Conservation (phyloP, 2,329 filamentous ascomycete genomes). For the Fusarium denticulatum region DNA sequence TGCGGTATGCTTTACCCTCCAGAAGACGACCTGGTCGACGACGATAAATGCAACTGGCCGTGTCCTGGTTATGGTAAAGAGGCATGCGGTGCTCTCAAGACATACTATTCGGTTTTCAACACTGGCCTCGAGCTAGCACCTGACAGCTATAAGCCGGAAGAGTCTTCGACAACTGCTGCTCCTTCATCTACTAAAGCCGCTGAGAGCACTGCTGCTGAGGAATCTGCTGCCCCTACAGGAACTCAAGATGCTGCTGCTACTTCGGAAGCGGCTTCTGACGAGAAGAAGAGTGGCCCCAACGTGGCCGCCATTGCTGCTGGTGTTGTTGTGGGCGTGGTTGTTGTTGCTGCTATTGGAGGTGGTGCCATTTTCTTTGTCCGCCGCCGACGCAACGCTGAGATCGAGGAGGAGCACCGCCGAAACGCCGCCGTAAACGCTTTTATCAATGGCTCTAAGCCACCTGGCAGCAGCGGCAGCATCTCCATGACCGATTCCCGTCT, state of each 20-base stretch:
- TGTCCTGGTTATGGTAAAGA: slow-evolving; percentile 72
- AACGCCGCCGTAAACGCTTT: slow-evolving; percentile 84
- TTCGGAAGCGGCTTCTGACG: background rate
- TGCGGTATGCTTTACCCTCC: background rate
- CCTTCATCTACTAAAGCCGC: slow-evolving; percentile 42
- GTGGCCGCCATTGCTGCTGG: slow-evolving; percentile 88
- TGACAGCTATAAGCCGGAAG: slow-evolving; percentile 14
- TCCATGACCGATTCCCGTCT: slow-evolving; percentile 85
- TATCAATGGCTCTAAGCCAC: slow-evolving; percentile 71
- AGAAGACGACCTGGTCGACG: slow-evolving; percentile 53
- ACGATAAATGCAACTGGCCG: slow-evolving; percentile 68
- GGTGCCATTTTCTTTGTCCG: slow-evolving; percentile 80
- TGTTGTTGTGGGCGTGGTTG: slow-evolving; percentile 85
- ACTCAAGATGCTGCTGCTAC: slow-evolving; percentile 23
- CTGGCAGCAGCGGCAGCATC: slow-evolving; percentile 69
- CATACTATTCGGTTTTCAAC: slow-evolving; percentile 60
- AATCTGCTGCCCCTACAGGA: background rate
- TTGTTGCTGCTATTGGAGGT: slow-evolving; percentile 70
- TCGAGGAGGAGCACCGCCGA: slow-evolving; percentile 85
- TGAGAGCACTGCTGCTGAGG: slow-evolving; percentile 29
- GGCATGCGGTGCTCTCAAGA: slow-evolving; percentile 63
- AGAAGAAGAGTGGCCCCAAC: slow-evolving; percentile 61
- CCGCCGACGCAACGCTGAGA: slow-evolving; percentile 77
- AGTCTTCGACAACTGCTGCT: slow-evolving; percentile 23
- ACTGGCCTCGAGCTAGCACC: slow-evolving; percentile 57